Conservation (phyloP, 2,329 filamentous ascomycete genomes). For the Pseudocercospora eumusae region DNA sequence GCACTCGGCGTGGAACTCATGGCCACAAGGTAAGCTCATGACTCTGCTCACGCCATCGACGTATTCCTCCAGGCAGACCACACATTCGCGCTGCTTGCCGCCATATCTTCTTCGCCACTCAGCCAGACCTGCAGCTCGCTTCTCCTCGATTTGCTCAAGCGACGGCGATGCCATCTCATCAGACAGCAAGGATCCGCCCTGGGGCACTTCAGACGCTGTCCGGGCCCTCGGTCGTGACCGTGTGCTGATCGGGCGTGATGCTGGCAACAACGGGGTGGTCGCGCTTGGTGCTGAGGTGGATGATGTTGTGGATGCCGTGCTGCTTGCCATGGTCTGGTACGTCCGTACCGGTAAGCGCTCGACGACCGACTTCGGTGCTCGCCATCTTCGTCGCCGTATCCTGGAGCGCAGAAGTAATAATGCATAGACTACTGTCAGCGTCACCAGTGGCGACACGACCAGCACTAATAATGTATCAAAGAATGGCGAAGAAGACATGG, state of each 20-base stretch:
- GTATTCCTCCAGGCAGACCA: slow-evolving; percentile 96
- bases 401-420: slow-evolving; percentile 83
- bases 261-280: slow-evolving; percentile 76
- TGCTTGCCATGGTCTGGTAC: slow-evolving; percentile 78
- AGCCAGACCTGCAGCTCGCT: slow-evolving; percentile 52
- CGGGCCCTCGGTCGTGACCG: slow-evolving; percentile 63
- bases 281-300: slow-evolving; percentile 41
- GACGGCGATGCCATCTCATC: slow-evolving; percentile 33
- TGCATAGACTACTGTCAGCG: slow-evolving; percentile 88
- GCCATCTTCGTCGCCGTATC: slow-evolving; percentile 86
- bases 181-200: slow-evolving; percentile 35
- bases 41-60: slow-evolving; percentile 90
- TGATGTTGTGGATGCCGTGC: slow-evolving; percentile 51
- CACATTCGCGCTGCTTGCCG: slow-evolving; percentile 77
- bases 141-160: slow-evolving; percentile 52
- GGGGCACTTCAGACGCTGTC: slow-evolving; percentile 62
- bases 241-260: slow-evolving; percentile 28
- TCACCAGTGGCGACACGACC: slow-evolving; percentile 91
- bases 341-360: slow-evolving; percentile 92
- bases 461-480: slow-evolving; percentile 95
- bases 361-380: slow-evolving; percentile 95
- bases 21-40: slow-evolving; percentile 95
- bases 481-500: slow-evolving; percentile 83
- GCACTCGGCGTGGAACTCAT: slow-evolving; percentile 97
- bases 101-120: slow-evolving; percentile 62